phyloP scores from a whole-genome alignment of 495 filamentous ascomycete species.

The Glonium stellatum region DNA sequence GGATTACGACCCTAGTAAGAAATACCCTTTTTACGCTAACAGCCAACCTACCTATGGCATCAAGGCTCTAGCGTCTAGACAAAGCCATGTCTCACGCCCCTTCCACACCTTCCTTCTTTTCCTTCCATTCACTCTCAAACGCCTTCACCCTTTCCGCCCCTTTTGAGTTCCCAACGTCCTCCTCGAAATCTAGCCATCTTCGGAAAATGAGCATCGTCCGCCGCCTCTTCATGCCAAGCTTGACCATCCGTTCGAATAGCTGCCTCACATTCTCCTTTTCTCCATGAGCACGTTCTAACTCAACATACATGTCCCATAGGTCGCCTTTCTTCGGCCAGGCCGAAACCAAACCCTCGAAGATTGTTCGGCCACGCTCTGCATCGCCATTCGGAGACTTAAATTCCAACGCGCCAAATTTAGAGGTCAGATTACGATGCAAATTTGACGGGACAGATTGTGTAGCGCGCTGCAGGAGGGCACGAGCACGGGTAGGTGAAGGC shows the following conservation, averaged over 20 bases:
- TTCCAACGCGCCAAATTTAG: constrained; percentile 84
- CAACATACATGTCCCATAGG: constrained; percentile 84
- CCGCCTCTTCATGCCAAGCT: constrained; percentile 48
- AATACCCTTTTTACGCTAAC: too few relatives aligned
- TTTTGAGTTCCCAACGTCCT: constrained; percentile 32
- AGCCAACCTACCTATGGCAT: neutral
- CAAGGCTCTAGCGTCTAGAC: neutral
- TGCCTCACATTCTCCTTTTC: constrained; percentile 60
- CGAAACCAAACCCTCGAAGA: constrained; percentile 81
- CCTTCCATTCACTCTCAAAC: constrained; percentile 30
- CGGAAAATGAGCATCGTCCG: constrained; percentile 34
- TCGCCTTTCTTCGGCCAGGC: constrained; percentile 84
- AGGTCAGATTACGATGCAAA: constrained; percentile 68
- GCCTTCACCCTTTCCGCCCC: constrained; percentile 28
- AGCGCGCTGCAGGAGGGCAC: constrained; percentile 76
- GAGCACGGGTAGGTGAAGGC: constrained; percentile 62
- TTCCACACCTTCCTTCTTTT: constrained; percentile 16
- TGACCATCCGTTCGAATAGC: constrained; percentile 72
- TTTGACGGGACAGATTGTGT: constrained; percentile 69
- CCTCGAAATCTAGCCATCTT: constrained; percentile 38
- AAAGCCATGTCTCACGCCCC: neutral
- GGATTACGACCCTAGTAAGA: too few relatives aligned
- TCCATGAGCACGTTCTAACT: constrained; percentile 68
- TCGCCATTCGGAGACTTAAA: constrained; percentile 79
- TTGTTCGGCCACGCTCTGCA: constrained; percentile 83